phyloP scores from a whole-genome alignment of 345 rosid species.

The Camelina neglecta region DNA sequence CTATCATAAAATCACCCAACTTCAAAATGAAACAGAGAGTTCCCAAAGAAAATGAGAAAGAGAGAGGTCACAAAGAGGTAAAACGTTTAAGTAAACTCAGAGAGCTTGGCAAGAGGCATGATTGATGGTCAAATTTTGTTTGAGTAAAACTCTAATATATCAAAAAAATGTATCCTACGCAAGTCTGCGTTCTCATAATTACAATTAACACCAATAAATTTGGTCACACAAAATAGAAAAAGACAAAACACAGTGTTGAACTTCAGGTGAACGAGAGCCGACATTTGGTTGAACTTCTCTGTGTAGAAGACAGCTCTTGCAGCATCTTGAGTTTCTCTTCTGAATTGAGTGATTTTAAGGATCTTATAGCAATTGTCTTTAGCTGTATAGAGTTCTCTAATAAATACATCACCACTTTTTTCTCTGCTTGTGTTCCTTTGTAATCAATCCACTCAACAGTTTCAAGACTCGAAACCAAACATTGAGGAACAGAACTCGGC shows the following conservation, averaged over 20 bases:
- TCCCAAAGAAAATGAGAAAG: background rate
- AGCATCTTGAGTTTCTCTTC: background rate
- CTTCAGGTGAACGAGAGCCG: background rate
- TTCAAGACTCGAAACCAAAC: constrained; percentile 26
- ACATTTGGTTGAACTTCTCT: background rate
- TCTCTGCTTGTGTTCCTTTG: constrained; percentile 18
- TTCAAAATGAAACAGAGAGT: background rate
- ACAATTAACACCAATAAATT: too few species aligned
- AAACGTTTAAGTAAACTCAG: too few species aligned
- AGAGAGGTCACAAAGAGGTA: background rate
- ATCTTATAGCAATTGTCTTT: background rate
- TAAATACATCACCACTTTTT: background rate
- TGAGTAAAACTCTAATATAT: too few species aligned
- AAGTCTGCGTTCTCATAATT: too few species aligned
- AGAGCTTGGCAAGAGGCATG: too few species aligned
- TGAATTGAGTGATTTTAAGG: too few species aligned
- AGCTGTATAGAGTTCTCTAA: constrained; percentile 10
- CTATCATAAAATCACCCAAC: too few species aligned
- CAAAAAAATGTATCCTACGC: too few species aligned
- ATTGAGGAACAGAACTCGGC: background rate
- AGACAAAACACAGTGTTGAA: too few species aligned
- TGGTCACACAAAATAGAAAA: too few species aligned
- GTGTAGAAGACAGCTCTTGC: background rate
- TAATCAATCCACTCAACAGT: constrained; percentile 17
- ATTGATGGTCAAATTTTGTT: too few species aligned